phyloP scores from a whole-genome alignment of 495 filamentous ascomycete species.

The Annulohypoxylon bovei region DNA sequence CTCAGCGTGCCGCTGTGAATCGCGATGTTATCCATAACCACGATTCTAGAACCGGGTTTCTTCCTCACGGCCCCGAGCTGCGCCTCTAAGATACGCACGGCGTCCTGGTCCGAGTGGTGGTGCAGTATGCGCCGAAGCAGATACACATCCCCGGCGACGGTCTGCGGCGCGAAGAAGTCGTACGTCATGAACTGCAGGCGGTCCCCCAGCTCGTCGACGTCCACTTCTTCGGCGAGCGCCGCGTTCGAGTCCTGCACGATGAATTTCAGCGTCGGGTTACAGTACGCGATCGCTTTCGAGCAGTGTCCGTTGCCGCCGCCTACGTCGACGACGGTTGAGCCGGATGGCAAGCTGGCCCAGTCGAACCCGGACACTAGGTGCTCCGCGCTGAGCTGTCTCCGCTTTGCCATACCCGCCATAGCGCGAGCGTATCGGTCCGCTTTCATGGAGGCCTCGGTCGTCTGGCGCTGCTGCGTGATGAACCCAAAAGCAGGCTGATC shows the following conservation, averaged over 20 bases:
- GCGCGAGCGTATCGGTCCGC: constrained; percentile 38
- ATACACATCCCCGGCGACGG: constrained; percentile 32
- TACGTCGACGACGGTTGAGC: constrained; percentile 49
- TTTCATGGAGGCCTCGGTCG: constrained; percentile 22
- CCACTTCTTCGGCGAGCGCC: constrained; percentile 26
- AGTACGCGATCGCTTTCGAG: constrained; percentile 42
- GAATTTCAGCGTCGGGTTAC: constrained; percentile 44
- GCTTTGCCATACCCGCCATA: constrained; percentile 42
- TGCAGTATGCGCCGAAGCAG: constrained; percentile 53
- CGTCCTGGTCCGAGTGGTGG: constrained; percentile 54
- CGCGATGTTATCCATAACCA: constrained; percentile 52
- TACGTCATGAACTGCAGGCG: constrained; percentile 41
- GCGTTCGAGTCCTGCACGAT: constrained; percentile 48
- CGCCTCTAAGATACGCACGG: constrained; percentile 50
- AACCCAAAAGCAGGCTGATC: constrained; percentile 25
- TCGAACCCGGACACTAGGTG: constrained; percentile 35
- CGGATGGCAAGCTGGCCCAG: constrained; percentile 17
- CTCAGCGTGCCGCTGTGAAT: constrained; percentile 40
- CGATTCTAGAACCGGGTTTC: constrained; percentile 46
- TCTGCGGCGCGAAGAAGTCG: constrained; percentile 51
- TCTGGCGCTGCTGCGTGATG: constrained; percentile 21
- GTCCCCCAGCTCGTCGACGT: constrained; percentile 8
- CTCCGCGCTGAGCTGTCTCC: constrained; percentile 36
- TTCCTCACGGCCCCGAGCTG: constrained; percentile 47
- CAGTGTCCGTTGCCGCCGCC: constrained; percentile 53